These are phyloP conservation scores for Talaromyces marneffei DNA, from an alignment of 2,329 filamentous ascomycete genomes.

Conservation along the genomic window DNA sequence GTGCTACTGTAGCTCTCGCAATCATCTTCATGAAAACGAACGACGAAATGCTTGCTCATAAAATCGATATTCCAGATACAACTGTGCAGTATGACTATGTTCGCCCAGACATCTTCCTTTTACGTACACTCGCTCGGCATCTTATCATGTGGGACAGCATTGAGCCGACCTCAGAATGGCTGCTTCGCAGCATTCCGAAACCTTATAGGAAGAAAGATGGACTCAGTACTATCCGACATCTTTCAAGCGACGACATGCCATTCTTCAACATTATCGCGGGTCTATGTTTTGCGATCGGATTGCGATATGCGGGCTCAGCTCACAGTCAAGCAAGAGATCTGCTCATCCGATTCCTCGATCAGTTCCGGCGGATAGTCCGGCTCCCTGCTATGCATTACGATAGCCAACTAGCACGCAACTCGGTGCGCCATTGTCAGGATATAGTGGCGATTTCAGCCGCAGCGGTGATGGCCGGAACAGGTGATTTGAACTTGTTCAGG, in stretches of 20 bases:
- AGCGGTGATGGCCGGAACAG: conserved; percentile 92
- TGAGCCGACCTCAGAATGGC: conserved; percentile 66
- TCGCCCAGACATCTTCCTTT: conserved; percentile 82
- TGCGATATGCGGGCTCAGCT: conserved; percentile 69
- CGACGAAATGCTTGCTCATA: conserved; percentile 76
- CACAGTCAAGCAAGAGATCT: conserved; percentile 69
- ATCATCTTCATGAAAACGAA: conserved; percentile 98
- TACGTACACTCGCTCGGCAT: conserved; percentile 83
- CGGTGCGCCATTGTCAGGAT: conserved; percentile 86
- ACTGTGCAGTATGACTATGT: conserved; percentile 91
- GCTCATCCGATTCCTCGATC: conserved; percentile 75
- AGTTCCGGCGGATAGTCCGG: conserved; percentile 72
- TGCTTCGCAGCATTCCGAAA: conserved; percentile 64
- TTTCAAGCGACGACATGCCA: conserved; percentile 78
- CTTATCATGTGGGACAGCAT: conserved; percentile 90
- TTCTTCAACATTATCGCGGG: conserved; percentile 91
- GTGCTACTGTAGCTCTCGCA: conserved; percentile 82
- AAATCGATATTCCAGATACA: conserved; percentile 89
- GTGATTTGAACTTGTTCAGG: conserved; percentile 78
- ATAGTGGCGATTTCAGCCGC: conserved; percentile 74
- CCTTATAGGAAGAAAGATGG: conserved; percentile 60
- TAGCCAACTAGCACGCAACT: conserved; percentile 72
- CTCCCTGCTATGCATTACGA: conserved; percentile 66
- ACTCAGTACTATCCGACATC: conserved; percentile 53
- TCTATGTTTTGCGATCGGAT: conserved; percentile 70